phyloP scores from a whole-genome alignment of 441 rosid species.

The Aleurites moluccanus region DNA sequence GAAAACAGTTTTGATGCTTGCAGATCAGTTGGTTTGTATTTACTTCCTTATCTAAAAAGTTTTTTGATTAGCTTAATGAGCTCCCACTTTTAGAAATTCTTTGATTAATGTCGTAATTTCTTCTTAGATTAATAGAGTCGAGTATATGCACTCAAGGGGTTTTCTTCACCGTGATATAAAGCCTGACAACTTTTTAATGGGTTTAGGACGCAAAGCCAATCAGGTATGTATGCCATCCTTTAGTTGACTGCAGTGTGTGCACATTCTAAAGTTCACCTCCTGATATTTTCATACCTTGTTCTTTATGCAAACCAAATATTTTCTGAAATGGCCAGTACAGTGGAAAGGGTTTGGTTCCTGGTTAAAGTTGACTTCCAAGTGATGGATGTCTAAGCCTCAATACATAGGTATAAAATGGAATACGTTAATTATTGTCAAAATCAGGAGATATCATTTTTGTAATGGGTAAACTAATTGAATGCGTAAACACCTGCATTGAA shows the following conservation, averaged over 20 bases:
- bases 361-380: background rate
- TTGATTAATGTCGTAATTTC: slow-evolving; percentile 11
- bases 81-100: slow-evolving; percentile 2
- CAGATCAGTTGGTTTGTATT: slow-evolving; percentile 82
- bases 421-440: background rate
- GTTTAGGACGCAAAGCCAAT: slow-evolving; percentile 93
- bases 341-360: background rate
- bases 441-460: background rate
- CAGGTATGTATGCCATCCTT: slow-evolving; percentile 46
- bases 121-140: slow-evolving; percentile 80
- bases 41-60: slow-evolving; percentile 10
- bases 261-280: background rate
- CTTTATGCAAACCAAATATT: background rate
- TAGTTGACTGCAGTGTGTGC: background rate
- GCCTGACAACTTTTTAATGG: slow-evolving; percentile 97
- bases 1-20: slow-evolving; percentile 95
- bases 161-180: slow-evolving; percentile 98
- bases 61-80: background rate
- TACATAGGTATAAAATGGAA: too few relatives aligned
- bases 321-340: background rate
- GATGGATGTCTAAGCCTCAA: background rate
- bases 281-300: background rate
- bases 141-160: slow-evolving; percentile 92
- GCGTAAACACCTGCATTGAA: too few relatives aligned
- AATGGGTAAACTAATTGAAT: background rate